Evolutionary conservation across 441 rosid genomes (phyloP), one percentile per base, ranked within the genome.

Genomic region (Croton laevigatus): DNA sequence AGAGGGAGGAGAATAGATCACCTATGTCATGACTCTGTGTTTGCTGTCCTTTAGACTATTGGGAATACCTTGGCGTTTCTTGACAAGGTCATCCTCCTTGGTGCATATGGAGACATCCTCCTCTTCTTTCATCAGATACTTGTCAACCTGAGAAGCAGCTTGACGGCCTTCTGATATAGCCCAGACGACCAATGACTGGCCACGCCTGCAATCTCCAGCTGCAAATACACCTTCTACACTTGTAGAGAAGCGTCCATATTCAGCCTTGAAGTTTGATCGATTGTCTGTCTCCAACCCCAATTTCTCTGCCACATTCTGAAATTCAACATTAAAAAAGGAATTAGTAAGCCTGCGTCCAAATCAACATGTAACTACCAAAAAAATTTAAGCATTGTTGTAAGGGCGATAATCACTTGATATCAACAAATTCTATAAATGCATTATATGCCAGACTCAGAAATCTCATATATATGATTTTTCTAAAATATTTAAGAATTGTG

Each of bases 161-260:
- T 94, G 99, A 46, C 99, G 86, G 70, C 99, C 99, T 82, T 96
- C 99, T 13, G 97, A 85, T 75, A 96, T 94, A 23, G 99, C 99
- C 99, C 99, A 96, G 0, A 96, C 99, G 59, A 96, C 99, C 40
- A 96, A 82, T 37, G 99, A 96, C 81, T 96, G 99, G 14, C 98
- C 99, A 0, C 99, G 89, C 52, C 99, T 78, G 78, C 99, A 96
- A 77, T 96, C 99, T 61, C 99, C 99, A 9, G 99, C 99, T 9
- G 98, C 98, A 73, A 96, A 96, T 1, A 94, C 84, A 4, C 99
- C 98, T 52, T 91, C 95, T n/a, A 88, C 91, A 12, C 51, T 94
- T 49, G 99, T 94, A 0, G 97, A 81, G 62, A 94, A 94, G 46
- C 93, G 89, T n/a, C 97, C 99, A 51, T 94, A 96, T 42, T 94